Percentiles rank a stretch among this genome's conserved stretches.
phyloP scores from a whole-genome alignment of 2,329 filamentous ascomycete species.

The Fusarium subtropicale region DNA sequence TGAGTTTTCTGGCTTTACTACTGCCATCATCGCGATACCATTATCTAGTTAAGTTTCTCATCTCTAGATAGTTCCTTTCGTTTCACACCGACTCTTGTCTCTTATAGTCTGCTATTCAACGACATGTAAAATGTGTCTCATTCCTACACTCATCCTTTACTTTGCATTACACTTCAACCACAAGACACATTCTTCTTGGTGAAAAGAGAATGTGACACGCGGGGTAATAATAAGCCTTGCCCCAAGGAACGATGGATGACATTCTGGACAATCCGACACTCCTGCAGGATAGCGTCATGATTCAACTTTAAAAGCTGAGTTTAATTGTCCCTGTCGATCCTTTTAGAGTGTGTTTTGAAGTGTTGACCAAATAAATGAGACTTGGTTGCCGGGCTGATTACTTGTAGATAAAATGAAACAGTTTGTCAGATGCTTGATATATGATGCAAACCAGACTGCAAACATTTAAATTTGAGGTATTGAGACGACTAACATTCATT shows the following conservation, averaged over 20 bases:
- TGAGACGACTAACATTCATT: background rate
- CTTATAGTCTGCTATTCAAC: background rate
- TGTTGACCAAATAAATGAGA: no score
- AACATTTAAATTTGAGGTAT: background rate
- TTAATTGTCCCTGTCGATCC: constrained; percentile 26
- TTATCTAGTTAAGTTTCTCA: background rate
- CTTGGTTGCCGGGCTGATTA: no score
- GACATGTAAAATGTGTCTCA: background rate
- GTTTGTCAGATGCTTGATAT: background rate
- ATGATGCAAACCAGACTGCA: background rate
- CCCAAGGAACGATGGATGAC: background rate
- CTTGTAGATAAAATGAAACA: background rate
- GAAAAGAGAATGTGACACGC: background rate
- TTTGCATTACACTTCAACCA: background rate
- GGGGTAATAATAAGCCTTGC: constrained; percentile 17
- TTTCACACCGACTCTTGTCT: background rate
- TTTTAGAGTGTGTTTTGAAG: background rate
- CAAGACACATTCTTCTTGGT: background rate
- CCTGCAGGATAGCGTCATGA: constrained; percentile 37
- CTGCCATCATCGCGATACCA: background rate
- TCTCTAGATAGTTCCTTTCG: background rate
- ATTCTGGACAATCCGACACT: constrained; percentile 2
- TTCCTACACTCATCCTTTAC: background rate
- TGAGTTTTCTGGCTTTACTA: background rate
- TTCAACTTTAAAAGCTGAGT: constrained; percentile 30